Percentiles rank a stretch among this genome's conserved stretches.
Conservation (phyloP, 805 yeast genomes). For the Saccharomycopsis babjevae region DNA sequence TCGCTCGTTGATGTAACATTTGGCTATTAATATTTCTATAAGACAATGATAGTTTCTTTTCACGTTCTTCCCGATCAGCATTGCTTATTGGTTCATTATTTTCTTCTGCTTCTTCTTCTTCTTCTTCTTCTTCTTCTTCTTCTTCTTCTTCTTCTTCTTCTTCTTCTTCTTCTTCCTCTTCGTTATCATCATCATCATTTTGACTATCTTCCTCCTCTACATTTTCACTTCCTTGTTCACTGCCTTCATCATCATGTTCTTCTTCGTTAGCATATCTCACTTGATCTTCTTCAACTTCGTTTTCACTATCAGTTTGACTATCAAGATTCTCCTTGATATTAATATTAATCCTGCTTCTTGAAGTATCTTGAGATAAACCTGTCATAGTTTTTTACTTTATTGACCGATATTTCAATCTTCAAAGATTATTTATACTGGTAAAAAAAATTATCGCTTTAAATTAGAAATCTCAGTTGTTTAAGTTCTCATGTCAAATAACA, state of each 20-base stretch:
- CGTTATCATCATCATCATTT: conserved; percentile 11
- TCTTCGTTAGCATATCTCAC: too few species aligned
- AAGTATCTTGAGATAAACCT: background rate
- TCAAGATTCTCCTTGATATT: background rate
- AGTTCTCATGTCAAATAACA: too few species aligned
- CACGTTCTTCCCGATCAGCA: conserved; percentile 19
- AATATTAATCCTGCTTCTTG: background rate
- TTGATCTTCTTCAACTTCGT: background rate
- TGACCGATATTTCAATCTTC: too few species aligned
- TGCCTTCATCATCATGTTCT: too few species aligned
- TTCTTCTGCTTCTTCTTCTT: conserved; percentile 18
- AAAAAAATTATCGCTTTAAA: too few species aligned
- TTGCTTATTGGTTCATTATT: conserved; percentile 22
- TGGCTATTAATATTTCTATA: conserved; percentile 9
- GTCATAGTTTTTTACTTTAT: background rate
- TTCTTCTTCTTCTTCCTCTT: conserved; percentile 11
- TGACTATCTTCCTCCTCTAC: background rate
- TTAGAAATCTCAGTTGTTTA: too few species aligned
- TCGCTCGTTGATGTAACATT: conserved; percentile 31
- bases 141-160: conserved; percentile 13
- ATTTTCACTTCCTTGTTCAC: too few species aligned
- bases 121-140: conserved; percentile 16
- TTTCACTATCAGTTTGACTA: background rate
- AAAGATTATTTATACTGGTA: too few species aligned
- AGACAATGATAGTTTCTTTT: conserved; percentile 5